Base-by-base conservation (phyloP, 2,329 filamentous ascomycete genomes). In the Microsporum ferrugineum region DNA sequence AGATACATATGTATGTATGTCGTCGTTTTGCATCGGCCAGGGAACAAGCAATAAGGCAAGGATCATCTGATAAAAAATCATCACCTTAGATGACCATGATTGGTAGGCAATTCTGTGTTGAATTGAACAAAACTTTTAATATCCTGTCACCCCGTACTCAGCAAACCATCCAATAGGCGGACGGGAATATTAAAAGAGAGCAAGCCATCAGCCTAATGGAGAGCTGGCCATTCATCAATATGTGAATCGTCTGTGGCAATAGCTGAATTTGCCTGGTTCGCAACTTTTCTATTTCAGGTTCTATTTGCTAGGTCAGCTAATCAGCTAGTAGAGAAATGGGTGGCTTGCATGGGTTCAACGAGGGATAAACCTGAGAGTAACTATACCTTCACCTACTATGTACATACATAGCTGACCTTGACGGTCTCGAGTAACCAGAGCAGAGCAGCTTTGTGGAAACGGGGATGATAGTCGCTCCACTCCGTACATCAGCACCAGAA, bases 21-120 rank as follows among this genome's bases (percentile, higher is more conserved):
- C 34, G 23, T 57, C 29, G 55, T 43, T 57, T 43, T 43, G 55
- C 34, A 57, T 39, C 55, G 23, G 39, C 31, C 39, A 57, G 36
- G 55, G 51, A n/a, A 55, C 51, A 36, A 53, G 51, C 36, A 34
- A 57, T 39, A 57, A 41, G 23, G 39, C 55, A 33, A 39, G 55
- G 55, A 57, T 57, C 55, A 57, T 41, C 17, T 57, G n/a, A 43
- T 34, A 57, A 43, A 17, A 27, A 36, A 17, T 6, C 36, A 29
- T 10, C 36, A 12, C 55, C 55, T n/a, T 57, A 8, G 8, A n/a
- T 39, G 23, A 43, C 41, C 55, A 57, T 57, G 55, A 43, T 39
- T 43, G 55, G 51, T 55, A 34, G 36, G 51, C 34, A 55, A n/a
- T 17, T 55, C 31, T 55, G 33, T 51, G 10, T 49, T 14, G 14